Base-by-base conservation (phyloP, 352 stramenopile genomes). In the Aphanomyces astaci region DNA sequence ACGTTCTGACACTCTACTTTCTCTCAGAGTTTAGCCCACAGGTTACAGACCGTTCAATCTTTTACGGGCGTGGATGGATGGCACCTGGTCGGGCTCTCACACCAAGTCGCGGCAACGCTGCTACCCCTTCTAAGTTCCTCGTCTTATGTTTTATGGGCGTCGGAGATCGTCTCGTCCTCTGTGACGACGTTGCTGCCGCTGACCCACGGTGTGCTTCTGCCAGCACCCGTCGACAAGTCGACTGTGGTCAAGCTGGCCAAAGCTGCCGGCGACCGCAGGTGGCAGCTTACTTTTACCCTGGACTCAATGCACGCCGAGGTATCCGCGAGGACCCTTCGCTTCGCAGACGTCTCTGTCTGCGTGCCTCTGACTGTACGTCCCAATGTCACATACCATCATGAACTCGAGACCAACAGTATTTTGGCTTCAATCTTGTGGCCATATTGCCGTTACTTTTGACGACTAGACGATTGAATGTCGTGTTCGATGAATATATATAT, bases 341-440 rank as follows among this genome's bases (percentile, higher is more conserved):
- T 68, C 32, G 48, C 48, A n/a, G 62, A 52, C 24, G 62, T 51
- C 22, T 57, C 62, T 1, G 11, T 68, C 5, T 68, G 39, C 28
- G 28, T 68, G 2, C 19, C 31, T 25, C 30, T 24, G 4, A 55
- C 43, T 2, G 60, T 66, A 33, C 45, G 7, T 62, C 15, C 4
- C 4, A 22, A 28, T 28, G 11, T 22, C 48, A 22, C 11, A 15
- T 28, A 56, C 1, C 11, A 56, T n/a, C n/a, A n/a, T n/a, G n/a
- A n/a, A n/a, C n/a, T n/a, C n/a, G n/a, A n/a, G n/a, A n/a, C n/a
- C n/a, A n/a, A n/a, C n/a, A n/a, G n/a, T n/a, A n/a, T n/a, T n/a
- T n/a, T n/a, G n/a, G n/a, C n/a, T n/a, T n/a, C n/a, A n/a, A n/a
- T n/a, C n/a, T n/a, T n/a, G n/a, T n/a, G n/a, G n/a, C n/a, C n/a